These are phyloP conservation scores for Exophiala bonariae DNA, from an alignment of 2,329 filamentous ascomycete genomes.

Conservation along the genomic window DNA sequence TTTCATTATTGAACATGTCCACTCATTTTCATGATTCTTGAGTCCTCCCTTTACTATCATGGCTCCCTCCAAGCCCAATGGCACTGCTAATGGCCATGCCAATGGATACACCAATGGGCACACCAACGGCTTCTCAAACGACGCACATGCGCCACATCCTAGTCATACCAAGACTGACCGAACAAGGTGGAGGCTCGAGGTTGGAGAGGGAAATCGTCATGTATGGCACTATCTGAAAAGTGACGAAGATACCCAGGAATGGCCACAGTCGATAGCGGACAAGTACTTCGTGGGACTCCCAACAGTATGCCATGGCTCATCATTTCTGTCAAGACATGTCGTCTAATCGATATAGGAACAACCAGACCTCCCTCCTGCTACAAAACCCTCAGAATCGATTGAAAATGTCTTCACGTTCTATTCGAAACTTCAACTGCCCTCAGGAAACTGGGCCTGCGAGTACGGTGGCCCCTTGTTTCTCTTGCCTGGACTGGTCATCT, in stretches of 20 bases:
- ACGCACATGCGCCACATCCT: background rate
- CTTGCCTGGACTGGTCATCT: conserved; percentile 78
- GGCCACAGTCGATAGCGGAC: conserved; percentile 88
- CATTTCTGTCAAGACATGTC: conserved; percentile 3
- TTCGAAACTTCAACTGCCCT: conserved; percentile 80
- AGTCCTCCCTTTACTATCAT: too few relatives aligned
- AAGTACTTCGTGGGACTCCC: conserved; percentile 83
- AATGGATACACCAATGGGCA: conserved; percentile 14
- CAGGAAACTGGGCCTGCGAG: conserved; percentile 95
- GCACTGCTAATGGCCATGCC: conserved; percentile 8
- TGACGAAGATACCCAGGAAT: conserved; percentile 68
- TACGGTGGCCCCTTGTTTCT: conserved; percentile 98
- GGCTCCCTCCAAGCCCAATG: background rate
- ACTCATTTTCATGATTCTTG: too few relatives aligned
- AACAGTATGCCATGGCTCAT: conserved; percentile 56
- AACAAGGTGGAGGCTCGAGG: conserved; percentile 73
- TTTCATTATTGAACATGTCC: too few relatives aligned
- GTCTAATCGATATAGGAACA: conserved; percentile 57
- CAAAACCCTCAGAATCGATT: conserved; percentile 73
- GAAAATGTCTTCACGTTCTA: conserved; percentile 86
- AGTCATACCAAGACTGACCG: conserved; percentile 65
- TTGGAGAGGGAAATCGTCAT: conserved; percentile 78
- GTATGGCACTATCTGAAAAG: conserved; percentile 88
- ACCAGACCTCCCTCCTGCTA: conserved; percentile 68
- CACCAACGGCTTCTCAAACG: background rate